phyloP scores from a whole-genome alignment of 2,329 filamentous ascomycete genomes.

The Proliferodiscus dingleyae region DNA sequence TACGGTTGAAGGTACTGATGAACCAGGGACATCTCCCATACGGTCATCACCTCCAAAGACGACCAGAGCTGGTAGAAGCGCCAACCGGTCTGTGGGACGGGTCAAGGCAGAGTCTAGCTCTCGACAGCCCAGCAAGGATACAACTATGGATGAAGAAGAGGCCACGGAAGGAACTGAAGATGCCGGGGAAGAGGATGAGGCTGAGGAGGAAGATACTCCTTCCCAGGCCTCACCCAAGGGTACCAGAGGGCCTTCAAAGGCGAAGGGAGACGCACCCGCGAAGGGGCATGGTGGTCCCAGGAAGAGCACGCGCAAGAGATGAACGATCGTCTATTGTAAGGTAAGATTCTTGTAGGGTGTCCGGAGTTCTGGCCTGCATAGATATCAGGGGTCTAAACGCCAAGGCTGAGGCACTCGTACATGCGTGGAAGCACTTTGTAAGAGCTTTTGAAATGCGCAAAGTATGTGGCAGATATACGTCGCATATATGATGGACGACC shows the following conservation, averaged over 20 bases:
- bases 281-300: conserved; percentile 16
- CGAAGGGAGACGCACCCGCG: conserved; percentile 16
- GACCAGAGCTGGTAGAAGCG: conserved; percentile 29
- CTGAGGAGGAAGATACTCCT: conserved; percentile 27
- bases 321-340: conserved; percentile 1
- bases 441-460: no score
- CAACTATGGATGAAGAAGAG: conserved; percentile 31
- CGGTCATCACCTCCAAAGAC: conserved; percentile 34
- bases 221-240: conserved; percentile 25
- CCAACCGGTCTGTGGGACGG: conserved; percentile 41
- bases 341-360: conserved; percentile 1
- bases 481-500: no score
- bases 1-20: conserved; percentile 50
- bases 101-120: conserved; percentile 34
- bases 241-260: conserved; percentile 20
- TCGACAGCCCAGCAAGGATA: conserved; percentile 31
- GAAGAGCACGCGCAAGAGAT: conserved; percentile 30
- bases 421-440: no score
- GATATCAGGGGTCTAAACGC: background rate
- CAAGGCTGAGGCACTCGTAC: background rate
- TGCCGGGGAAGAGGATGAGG: conserved; percentile 35
- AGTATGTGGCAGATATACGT: no score
- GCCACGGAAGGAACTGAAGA: conserved; percentile 32
- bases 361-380: background rate
- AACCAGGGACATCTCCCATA: conserved; percentile 39